These are phyloP conservation scores for Leccinellum luteum DNA, from an alignment of 768 basidiomycete species.

Conservation along the genomic window DNA sequence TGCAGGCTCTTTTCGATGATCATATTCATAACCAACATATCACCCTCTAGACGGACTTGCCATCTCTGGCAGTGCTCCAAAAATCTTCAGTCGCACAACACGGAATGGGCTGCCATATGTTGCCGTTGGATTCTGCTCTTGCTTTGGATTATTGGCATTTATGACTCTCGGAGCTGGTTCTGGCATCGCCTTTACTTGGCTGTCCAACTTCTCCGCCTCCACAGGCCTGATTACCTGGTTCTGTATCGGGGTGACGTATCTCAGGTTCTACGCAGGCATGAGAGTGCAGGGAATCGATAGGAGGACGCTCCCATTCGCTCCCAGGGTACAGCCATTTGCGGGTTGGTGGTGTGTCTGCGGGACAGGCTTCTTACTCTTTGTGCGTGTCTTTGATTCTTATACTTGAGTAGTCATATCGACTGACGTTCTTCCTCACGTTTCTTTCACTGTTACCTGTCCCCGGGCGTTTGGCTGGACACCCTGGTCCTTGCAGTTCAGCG, in stretches of 20 bases:
- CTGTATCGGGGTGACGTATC: constrained; percentile 43
- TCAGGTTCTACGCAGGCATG: constrained; percentile 47
- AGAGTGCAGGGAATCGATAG: constrained; percentile 49
- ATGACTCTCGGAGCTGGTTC: constrained; percentile 37
- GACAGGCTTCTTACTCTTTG: constrained; percentile 32
- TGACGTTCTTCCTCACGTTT: not conserved
- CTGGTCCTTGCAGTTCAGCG: constrained; percentile 32
- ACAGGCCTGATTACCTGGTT: constrained; percentile 46
- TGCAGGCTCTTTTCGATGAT: not conserved
- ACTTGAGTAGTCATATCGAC: not conserved
- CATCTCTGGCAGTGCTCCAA: constrained; percentile 50
- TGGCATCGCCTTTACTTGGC: constrained; percentile 43
- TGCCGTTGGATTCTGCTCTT: constrained; percentile 28
- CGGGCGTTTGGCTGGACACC: not conserved
- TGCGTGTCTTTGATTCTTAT: constrained; percentile 18
- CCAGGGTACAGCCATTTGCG: constrained; percentile 40
- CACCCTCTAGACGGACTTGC: constrained; percentile 48
- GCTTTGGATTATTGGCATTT: constrained; percentile 38
- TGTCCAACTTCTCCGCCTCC: constrained; percentile 34
- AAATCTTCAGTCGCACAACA: constrained; percentile 43
- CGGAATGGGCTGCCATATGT: constrained; percentile 45
- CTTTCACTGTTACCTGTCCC: not conserved
- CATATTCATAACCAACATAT: not conserved
- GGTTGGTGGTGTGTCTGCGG: constrained; percentile 36
- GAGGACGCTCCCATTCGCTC: constrained; percentile 43